Percentiles rank a stretch among this genome's conserved stretches.
Evolutionary conservation across 495 filamentous ascomycete species (phyloP).

Genomic region (Neurospora discreta): DNA sequence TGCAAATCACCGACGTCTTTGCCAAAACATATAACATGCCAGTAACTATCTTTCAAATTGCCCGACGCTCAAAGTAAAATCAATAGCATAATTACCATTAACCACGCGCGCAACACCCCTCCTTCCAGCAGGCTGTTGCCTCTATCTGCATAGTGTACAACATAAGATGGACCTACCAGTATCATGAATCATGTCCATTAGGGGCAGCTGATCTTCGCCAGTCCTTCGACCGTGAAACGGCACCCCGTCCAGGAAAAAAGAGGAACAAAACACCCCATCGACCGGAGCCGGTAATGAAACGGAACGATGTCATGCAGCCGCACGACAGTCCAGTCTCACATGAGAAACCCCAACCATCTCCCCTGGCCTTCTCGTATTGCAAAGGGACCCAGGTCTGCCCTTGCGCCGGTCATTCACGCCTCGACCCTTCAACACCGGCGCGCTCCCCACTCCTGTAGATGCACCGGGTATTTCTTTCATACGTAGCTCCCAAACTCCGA

Average conservation of each 20-base stretch:
- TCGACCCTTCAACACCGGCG: neutral
- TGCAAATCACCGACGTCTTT: neutral
- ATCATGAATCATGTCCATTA: neutral
- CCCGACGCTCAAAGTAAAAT: neutral
- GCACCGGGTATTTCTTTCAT: neutral
- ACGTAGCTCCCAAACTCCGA: neutral
- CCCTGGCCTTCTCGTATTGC: conserved; percentile 11
- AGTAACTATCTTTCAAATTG: neutral
- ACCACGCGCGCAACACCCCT: neutral
- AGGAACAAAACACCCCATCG: conserved; percentile 10
- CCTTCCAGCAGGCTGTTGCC: conserved; percentile 20
- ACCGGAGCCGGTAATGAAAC: conserved; percentile 23
- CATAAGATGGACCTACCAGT: conserved; percentile 6
- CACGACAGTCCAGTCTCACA: neutral
- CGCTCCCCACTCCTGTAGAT: neutral
- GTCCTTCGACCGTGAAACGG: neutral
- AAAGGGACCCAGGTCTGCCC: conserved; percentile 5
- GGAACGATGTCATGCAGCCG: conserved; percentile 7
- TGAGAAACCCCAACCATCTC: neutral
- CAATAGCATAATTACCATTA: neutral
- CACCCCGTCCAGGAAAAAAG: neutral
- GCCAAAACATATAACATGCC: neutral
- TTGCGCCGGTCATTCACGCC: neutral
- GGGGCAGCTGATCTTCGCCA: neutral
- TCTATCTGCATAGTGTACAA: conserved; percentile 28